Conservation (phyloP, 2,329 filamentous ascomycete species). For the Penicillium expansum region DNA sequence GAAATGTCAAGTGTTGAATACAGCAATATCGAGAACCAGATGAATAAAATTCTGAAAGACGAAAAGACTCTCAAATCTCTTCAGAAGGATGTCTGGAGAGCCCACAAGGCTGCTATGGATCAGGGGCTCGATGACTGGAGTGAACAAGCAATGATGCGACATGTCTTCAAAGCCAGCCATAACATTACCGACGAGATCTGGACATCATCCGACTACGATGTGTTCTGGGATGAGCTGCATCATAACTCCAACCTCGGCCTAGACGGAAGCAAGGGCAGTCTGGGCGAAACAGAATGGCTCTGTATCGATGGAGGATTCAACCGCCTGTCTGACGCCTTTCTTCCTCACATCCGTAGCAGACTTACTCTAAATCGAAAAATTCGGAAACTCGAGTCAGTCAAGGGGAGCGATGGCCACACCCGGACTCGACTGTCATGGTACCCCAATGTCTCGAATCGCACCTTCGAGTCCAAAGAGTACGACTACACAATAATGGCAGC, state of each 20-base stretch:
- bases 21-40: conserved; percentile 7
- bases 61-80: conserved; percentile 20
- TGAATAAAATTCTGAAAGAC: conserved; percentile 20
- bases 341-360: conserved; percentile 31
- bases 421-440: conserved; percentile 25
- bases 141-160: conserved; percentile 29
- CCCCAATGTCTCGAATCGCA: conserved; percentile 22
- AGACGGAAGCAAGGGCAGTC: conserved; percentile 25
- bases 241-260: conserved; percentile 36
- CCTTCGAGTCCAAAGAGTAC: conserved; percentile 31
- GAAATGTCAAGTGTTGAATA: conserved; percentile 14
- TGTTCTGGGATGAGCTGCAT: conserved; percentile 36
- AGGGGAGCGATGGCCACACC: conserved; percentile 7
- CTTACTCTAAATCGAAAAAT: conserved; percentile 25
- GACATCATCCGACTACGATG: conserved; percentile 31
- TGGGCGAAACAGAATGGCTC: conserved; percentile 30
- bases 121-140: conserved; percentile 27
- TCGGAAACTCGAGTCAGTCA: conserved; percentile 21
- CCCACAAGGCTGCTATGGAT: conserved; percentile 24
- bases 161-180: conserved; percentile 35
- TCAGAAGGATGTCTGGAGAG: conserved; percentile 23
- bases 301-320: conserved; percentile 37
- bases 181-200: conserved; percentile 42
- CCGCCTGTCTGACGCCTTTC: conserved; percentile 37
- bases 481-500: conserved; percentile 42